Evolutionary conservation across 176 grass and related monocot species (phyloP).

Genomic region (Carex scoparia): DNA sequence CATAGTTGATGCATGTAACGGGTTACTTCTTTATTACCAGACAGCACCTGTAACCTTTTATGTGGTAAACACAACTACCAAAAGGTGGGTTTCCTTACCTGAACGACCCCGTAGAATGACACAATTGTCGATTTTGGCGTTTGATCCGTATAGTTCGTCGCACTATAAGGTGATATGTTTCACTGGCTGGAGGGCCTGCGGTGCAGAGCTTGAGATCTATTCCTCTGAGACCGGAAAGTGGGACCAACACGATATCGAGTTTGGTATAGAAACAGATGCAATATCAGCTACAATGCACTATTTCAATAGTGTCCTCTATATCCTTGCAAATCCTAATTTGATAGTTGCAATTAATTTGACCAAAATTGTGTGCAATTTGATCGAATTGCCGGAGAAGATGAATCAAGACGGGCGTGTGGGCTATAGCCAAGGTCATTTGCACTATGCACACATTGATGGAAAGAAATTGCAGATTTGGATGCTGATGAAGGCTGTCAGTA

Average conservation of each 20-base stretch:
- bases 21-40: conserved; percentile 65
- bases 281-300: conserved; percentile 84
- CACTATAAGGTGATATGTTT: conserved; percentile 67
- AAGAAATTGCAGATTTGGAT: conserved; percentile 61
- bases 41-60: conserved; percentile 37
- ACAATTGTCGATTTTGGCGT: conserved; percentile 64
- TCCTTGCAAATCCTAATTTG: conserved; percentile 66
- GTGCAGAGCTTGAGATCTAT: conserved; percentile 69
- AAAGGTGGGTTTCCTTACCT: conserved; percentile 49
- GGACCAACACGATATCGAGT: conserved; percentile 42
- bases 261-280: conserved; percentile 55
- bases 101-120: conserved; percentile 19
- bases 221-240: conserved; percentile 42
- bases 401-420: conserved; percentile 52
- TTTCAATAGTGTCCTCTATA: conserved; percentile 46
- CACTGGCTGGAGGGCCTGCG: conserved; percentile 40
- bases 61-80: conserved; percentile 71
- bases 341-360: conserved; percentile 50
- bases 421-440: conserved; percentile 42
- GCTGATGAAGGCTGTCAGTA: conserved; percentile 24
- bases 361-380: conserved; percentile 40
- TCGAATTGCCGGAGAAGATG: conserved; percentile 51
- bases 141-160: conserved; percentile 48
- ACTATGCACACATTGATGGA: conserved; percentile 48
- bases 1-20: conserved; percentile 84